These are phyloP conservation scores for Mortierella sp. DNA, from an alignment of 371 early-diverging fungal species.

Conservation along the genomic window DNA sequence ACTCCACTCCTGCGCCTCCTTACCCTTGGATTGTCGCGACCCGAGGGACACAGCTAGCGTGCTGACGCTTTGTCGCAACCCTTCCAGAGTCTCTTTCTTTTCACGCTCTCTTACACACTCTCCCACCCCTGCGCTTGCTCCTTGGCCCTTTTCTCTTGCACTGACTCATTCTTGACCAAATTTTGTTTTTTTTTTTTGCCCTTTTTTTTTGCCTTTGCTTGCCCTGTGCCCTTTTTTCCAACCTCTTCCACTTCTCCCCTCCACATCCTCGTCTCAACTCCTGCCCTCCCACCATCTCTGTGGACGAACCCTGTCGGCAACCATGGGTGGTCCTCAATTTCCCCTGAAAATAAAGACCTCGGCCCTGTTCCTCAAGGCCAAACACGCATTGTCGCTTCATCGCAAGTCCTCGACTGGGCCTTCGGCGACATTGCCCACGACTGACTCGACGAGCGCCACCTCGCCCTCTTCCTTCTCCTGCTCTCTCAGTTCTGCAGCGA, in stretches of 20 bases:
- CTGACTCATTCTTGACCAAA: too few species aligned
- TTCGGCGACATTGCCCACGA: too few species aligned
- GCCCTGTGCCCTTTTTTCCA: background rate
- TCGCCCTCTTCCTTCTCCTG: constrained; percentile 10
- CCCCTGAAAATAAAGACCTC: constrained; percentile 46
- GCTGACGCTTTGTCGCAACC: too few species aligned
- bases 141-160: too few species aligned
- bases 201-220: background rate
- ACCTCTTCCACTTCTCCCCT: too few species aligned
- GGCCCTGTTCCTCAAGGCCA: constrained; percentile 46
- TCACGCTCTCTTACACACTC: too few species aligned
- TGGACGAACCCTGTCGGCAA: background rate
- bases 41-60: too few species aligned
- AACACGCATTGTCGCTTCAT: constrained; percentile 39
- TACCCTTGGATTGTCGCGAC: too few species aligned
- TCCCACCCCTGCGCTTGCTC: too few species aligned
- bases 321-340: constrained; percentile 24
- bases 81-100: too few species aligned
- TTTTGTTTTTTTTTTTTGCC: too few species aligned
- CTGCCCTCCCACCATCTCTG: background rate
- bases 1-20: too few species aligned
- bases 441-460: background rate
- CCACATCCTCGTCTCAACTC: background rate
- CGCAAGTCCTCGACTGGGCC: constrained; percentile 23
- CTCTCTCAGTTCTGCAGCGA: constrained; percentile 3